These are phyloP conservation scores for Prunus campanulata DNA, from an alignment of 306 rosid species.

Conservation along the genomic window DNA sequence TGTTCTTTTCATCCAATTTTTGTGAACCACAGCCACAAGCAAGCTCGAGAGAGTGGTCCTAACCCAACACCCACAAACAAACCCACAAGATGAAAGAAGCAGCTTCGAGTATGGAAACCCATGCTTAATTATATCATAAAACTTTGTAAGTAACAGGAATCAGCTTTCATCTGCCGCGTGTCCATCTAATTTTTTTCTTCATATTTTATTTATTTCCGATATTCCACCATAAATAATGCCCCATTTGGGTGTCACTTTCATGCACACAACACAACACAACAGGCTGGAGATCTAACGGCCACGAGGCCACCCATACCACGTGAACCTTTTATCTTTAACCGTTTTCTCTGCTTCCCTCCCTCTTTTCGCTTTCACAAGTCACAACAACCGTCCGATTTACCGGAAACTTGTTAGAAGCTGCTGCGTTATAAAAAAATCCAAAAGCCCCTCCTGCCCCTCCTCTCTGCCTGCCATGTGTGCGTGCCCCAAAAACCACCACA, in stretches of 20 bases:
- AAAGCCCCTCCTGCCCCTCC: neutral
- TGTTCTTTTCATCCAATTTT: neutral
- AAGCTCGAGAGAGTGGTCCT: neutral
- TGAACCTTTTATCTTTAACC: conserved; percentile 26
- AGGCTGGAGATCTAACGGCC: conserved; percentile 20
- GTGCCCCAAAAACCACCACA: neutral
- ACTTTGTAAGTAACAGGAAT: neutral
- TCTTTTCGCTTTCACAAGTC: conserved; percentile 19
- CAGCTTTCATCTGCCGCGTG: neutral
- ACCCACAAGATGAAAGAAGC: neutral
- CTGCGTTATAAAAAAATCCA: neutral
- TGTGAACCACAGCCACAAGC: neutral
- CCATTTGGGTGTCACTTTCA: conserved; percentile 22
- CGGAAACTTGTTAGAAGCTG: conserved; percentile 4
- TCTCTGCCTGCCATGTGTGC: neutral
- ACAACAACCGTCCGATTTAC: conserved; percentile 5
- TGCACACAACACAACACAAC: neutral
- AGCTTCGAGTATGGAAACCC: conserved; percentile 16
- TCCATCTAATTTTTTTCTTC: too few relatives aligned
- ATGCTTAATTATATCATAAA: neutral
- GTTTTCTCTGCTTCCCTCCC: conserved; percentile 2
- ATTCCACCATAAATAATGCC: neutral
- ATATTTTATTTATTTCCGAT: neutral
- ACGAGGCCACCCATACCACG: conserved; percentile 15
- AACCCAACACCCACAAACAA: neutral